Evolutionary conservation across 2,329 filamentous ascomycete species (phyloP).

Genomic region (Fusarium piperis): DNA sequence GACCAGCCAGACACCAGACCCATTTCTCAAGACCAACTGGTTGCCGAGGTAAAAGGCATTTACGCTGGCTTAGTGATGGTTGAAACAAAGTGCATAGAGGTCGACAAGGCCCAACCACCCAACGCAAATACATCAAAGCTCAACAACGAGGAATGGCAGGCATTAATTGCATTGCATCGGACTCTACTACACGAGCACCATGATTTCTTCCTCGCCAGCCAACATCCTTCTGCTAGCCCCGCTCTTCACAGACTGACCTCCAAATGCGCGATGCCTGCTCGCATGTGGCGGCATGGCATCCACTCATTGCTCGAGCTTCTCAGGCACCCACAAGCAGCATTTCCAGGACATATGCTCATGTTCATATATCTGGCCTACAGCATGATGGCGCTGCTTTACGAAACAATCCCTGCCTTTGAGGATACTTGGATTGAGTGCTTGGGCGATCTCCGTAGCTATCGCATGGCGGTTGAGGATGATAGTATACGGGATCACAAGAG

Average conservation of each 20-base stretch:
- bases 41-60: slow-evolving; percentile 83
- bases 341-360: slow-evolving; percentile 86
- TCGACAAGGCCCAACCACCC: slow-evolving; percentile 70
- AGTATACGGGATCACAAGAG: slow-evolving; percentile 78
- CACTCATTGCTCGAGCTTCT: slow-evolving; percentile 84
- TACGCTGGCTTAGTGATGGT: slow-evolving; percentile 87
- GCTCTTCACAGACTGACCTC: slow-evolving; percentile 74
- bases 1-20: slow-evolving; percentile 19
- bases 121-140: slow-evolving; percentile 55
- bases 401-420: slow-evolving; percentile 83
- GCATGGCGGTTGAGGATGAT: slow-evolving; percentile 90
- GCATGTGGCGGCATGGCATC: slow-evolving; percentile 95
- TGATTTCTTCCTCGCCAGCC: slow-evolving; percentile 86
- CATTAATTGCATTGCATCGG: slow-evolving; percentile 81
- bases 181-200: slow-evolving; percentile 85
- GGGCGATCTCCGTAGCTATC: slow-evolving; percentile 83
- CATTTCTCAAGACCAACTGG: slow-evolving; percentile 81
- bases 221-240: slow-evolving; percentile 81
- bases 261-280: slow-evolving; percentile 89
- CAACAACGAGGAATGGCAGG: slow-evolving; percentile 81
- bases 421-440: slow-evolving; percentile 96
- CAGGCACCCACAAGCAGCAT: slow-evolving; percentile 74
- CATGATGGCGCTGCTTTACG: slow-evolving; percentile 87
- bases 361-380: slow-evolving; percentile 92
- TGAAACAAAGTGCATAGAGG: slow-evolving; percentile 86